Conservation (phyloP, 495 filamentous ascomycete species). For the Eremomyces bilateralis region DNA sequence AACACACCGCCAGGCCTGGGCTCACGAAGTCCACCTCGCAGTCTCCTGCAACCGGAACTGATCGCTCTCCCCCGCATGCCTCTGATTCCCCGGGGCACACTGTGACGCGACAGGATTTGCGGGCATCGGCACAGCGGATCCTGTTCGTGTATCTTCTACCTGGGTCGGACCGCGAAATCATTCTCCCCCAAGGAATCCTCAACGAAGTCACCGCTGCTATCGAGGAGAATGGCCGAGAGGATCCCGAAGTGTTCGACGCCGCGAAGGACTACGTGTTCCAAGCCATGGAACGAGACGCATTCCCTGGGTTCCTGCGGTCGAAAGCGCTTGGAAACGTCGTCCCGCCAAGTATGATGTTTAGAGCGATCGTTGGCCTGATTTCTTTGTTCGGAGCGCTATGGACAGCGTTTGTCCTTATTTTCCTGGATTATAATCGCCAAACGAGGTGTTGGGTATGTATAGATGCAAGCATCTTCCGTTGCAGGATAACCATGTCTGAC, state of each 20-base stretch:
- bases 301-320: constrained; percentile 82
- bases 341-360: constrained; percentile 61
- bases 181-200: constrained; percentile 68
- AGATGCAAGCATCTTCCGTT: not conserved
- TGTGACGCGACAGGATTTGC: constrained; percentile 66
- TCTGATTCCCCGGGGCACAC: constrained; percentile 29
- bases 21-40: constrained; percentile 41
- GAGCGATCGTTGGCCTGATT: constrained; percentile 68
- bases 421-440: constrained; percentile 52
- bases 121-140: constrained; percentile 89
- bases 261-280: constrained; percentile 99
- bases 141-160: constrained; percentile 87
- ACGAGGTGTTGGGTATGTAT: constrained; percentile 63
- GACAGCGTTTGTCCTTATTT: constrained; percentile 79
- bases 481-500: constrained; percentile 7
- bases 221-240: constrained; percentile 74
- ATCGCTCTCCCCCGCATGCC: constrained; percentile 8
- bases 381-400: constrained; percentile 82
- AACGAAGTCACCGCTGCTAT: constrained; percentile 60
- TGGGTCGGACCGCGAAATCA: constrained; percentile 85
- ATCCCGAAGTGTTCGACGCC: constrained; percentile 89
- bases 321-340: constrained; percentile 92
- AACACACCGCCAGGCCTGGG: constrained; percentile 43
- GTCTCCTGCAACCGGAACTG: constrained; percentile 33
- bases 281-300: constrained; percentile 97